A percentile compares a stretch with the other conserved stretches of the same genome.
Conservation (phyloP, 2,329 filamentous ascomycete species). For the Ophiostoma ips region DNA sequence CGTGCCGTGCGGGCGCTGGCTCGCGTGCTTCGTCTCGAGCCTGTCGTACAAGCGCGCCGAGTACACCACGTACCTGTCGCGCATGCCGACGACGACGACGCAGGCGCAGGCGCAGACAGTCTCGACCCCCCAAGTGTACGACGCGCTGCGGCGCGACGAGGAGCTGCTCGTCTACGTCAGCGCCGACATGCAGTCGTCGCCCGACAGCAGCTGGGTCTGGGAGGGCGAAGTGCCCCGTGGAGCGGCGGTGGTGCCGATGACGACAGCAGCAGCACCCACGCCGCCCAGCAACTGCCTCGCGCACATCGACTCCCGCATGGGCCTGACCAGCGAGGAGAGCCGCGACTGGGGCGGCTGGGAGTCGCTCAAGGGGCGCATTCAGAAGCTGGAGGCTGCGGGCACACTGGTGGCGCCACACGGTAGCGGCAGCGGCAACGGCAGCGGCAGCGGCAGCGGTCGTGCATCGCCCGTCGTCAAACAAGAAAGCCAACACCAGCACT, state of each 20-base stretch:
- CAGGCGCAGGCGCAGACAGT: too few species aligned
- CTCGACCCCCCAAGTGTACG: constrained; percentile 21
- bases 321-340: constrained; percentile 41
- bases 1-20: constrained; percentile 60
- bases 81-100: constrained; percentile 18
- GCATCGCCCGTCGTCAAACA: neutral
- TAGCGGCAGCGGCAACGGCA: constrained; percentile 1
- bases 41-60: constrained; percentile 39
- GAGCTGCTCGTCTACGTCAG: constrained; percentile 79
- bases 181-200: constrained; percentile 70
- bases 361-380: constrained; percentile 50
- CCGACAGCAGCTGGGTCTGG: constrained; percentile 76
- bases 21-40: constrained; percentile 64
- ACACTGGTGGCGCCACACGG: too few species aligned
- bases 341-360: constrained; percentile 73
- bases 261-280: neutral
- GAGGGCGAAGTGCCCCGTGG: constrained; percentile 36
- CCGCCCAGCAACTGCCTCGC: constrained; percentile 24
- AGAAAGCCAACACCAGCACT: neutral
- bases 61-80: constrained; percentile 24
- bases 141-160: constrained; percentile 50
- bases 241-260: constrained; percentile 13
- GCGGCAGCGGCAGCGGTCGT: constrained; percentile 5
- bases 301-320: constrained; percentile 34
- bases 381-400: too few species aligned